Conservation (phyloP, 352 stramenopile species). For the Globisporangium camurandrum region DNA sequence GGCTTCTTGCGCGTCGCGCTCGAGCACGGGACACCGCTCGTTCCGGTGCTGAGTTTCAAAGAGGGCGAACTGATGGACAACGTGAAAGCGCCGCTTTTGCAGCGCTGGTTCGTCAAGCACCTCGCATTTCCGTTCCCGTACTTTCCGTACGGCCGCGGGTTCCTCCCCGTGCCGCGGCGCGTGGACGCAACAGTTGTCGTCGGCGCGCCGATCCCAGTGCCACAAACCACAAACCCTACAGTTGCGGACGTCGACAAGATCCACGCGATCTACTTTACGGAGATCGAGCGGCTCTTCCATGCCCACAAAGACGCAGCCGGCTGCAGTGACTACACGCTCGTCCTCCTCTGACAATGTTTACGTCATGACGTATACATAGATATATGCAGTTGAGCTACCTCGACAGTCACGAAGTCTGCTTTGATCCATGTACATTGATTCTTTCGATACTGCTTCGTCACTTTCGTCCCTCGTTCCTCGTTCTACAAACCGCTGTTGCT, state of each 20-base stretch:
- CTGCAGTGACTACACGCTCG: slow-evolving; percentile 64
- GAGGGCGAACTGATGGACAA: slow-evolving; percentile 83
- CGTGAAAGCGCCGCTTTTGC: slow-evolving; percentile 53
- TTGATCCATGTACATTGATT: too few species aligned
- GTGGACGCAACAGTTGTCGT: slow-evolving; percentile 59
- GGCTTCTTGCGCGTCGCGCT: slow-evolving; percentile 77
- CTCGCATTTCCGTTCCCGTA: slow-evolving; percentile 76
- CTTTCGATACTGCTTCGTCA: too few species aligned
- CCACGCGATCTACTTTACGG: slow-evolving; percentile 53
- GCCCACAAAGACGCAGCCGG: slow-evolving; percentile 71
- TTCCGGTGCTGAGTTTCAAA: slow-evolving; percentile 76
- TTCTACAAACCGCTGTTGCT: too few species aligned
- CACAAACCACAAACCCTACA: slow-evolving; percentile 35
- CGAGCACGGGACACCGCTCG: slow-evolving; percentile 60
- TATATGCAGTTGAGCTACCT: too few species aligned
- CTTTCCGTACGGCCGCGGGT: slow-evolving; percentile 59
- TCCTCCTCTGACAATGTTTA: slow-evolving; percentile 44
- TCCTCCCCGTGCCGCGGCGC: slow-evolving; percentile 64
- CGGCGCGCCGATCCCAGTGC: slow-evolving; percentile 45
- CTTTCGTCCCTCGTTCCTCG: too few species aligned
- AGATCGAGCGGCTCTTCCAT: slow-evolving; percentile 51
- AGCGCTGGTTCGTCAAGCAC: slow-evolving; percentile 74
- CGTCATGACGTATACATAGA: too few species aligned
- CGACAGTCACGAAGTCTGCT: too few species aligned
- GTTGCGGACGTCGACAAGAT: slow-evolving; percentile 51